Conservation (phyloP, 352 stramenopile genomes). For the Phytophthora macrochlamydospora region DNA sequence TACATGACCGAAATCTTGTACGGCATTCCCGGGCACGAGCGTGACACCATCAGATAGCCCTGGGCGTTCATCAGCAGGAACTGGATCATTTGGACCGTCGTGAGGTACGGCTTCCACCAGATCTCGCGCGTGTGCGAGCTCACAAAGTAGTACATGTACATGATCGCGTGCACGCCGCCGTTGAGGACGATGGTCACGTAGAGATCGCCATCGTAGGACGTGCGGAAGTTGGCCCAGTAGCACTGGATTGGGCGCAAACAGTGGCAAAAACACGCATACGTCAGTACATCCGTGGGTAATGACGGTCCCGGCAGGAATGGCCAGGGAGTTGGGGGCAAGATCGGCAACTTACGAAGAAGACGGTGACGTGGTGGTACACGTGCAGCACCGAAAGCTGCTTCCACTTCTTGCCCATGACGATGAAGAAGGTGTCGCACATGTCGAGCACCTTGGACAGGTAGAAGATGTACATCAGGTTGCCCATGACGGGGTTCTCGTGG, state of each 20-base stretch:
- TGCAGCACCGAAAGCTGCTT: conserved; percentile 97
- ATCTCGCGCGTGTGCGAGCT: conserved; percentile 96
- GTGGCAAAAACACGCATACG: conserved; percentile 14
- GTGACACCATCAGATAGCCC: conserved; percentile 46
- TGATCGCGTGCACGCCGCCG: conserved; percentile 96
- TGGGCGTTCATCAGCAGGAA: conserved; percentile 47
- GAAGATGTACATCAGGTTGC: conserved; percentile 96
- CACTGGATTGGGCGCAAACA: conserved; percentile 19
- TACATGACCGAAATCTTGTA: conserved; percentile 52
- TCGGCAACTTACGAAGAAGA: conserved; percentile 89
- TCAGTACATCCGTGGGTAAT: conserved; percentile 10
- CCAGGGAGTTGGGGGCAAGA: conserved; percentile 3
- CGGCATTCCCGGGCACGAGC: conserved; percentile 39
- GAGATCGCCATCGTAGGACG: conserved; percentile 95
- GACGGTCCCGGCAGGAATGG: not conserved
- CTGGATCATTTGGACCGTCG: conserved; percentile 90
- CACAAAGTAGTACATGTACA: conserved; percentile 99
- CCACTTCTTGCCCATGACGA: conserved; percentile 97
- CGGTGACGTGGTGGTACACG: conserved; percentile 97
- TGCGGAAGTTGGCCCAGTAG: conserved; percentile 95
- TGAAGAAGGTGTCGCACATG: conserved; percentile 94
- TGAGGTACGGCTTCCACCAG: conserved; percentile 97
- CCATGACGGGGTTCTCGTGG: conserved; percentile 87
- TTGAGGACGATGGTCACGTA: conserved; percentile 97
- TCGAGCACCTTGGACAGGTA: conserved; percentile 96